Percentiles rank a stretch among this genome's conserved stretches.
Evolutionary conservation across 2,329 filamentous ascomycete genomes (phyloP).

Genomic region (Cadophora sp.): DNA sequence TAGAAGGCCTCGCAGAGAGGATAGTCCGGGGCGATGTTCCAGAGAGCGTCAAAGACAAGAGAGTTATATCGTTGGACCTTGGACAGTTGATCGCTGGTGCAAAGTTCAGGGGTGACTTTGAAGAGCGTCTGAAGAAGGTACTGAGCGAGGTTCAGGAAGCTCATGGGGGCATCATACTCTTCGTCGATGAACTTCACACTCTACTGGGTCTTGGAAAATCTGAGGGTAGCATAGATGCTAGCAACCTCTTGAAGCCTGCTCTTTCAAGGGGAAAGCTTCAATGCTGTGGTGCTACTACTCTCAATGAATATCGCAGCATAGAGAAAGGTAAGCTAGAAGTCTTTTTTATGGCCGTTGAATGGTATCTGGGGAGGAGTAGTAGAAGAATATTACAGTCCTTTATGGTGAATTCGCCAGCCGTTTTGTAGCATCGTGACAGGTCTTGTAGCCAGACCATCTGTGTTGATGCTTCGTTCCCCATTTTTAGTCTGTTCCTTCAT

Average conservation of each 20-base stretch:
- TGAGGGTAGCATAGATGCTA: constrained; percentile 95
- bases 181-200: constrained; percentile 94
- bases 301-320: constrained; percentile 90
- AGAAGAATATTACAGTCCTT: neutral
- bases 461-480: neutral
- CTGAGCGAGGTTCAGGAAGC: constrained; percentile 87
- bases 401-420: neutral
- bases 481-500: neutral
- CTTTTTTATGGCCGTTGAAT: neutral
- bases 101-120: constrained; percentile 95
- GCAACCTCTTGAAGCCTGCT: constrained; percentile 91
- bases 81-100: constrained; percentile 94
- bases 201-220: constrained; percentile 92
- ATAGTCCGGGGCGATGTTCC: constrained; percentile 94
- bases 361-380: neutral
- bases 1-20: constrained; percentile 87
- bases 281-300: constrained; percentile 92
- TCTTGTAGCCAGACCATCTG: neutral
- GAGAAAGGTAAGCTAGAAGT: constrained; percentile 65
- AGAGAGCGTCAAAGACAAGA: constrained; percentile 94
- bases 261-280: constrained; percentile 92
- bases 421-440: neutral
- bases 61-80: constrained; percentile 85
- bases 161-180: constrained; percentile 88
- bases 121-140: constrained; percentile 90